Base-by-base conservation (phyloP, 176 grass and related monocot species). In the Aegilops speltoides region DNA sequence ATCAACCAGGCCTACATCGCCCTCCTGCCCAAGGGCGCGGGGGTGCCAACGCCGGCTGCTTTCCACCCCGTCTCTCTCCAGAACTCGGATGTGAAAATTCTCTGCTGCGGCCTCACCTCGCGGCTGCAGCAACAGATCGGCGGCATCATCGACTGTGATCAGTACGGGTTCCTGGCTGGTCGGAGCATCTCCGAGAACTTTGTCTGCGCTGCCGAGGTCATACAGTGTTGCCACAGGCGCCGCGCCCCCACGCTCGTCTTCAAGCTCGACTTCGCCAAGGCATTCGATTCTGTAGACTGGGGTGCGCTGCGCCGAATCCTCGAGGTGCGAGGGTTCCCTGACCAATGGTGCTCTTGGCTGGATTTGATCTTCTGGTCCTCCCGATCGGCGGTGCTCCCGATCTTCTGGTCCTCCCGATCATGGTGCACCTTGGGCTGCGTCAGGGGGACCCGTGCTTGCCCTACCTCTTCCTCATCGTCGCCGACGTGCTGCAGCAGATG, bases 251-350 rank as follows among this genome's bases (percentile, higher is more conserved):
- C 56, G 0, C 19, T 60, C 8, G 20, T n/a, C 19, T 9, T n/a
- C 1, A 60, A 60, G 20, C 0, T 60, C 1, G 56, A 60, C 19
- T 60, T 60, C 1, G 1, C 56, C 0, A 60, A 60, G 1, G 56
- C 56, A 0, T 60, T 60, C 1, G 20, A 60, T 6, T 60, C 56
- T 0, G 22, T 60, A 0, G 56, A 60, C 1, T 60, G 20, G 56
- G 0, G 19, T 6, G 19, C 6, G 1, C 20, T 60, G 1, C 6
- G 20, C 0, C 0, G 2, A 1, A 8, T 60, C 3, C 6, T 60
- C 19, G 20, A 60, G 8, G 56, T 22, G 6, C 56, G 20, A 2
- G 56, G 4, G 7, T 60, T 4, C 56, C 56, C 6, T 0, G 0
- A 1, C 3, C 7, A 2, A 3, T 60, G 56, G 56, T 60, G 56